Conservation (phyloP, 768 basidiomycete species). For the Termitomyces sp. region DNA sequence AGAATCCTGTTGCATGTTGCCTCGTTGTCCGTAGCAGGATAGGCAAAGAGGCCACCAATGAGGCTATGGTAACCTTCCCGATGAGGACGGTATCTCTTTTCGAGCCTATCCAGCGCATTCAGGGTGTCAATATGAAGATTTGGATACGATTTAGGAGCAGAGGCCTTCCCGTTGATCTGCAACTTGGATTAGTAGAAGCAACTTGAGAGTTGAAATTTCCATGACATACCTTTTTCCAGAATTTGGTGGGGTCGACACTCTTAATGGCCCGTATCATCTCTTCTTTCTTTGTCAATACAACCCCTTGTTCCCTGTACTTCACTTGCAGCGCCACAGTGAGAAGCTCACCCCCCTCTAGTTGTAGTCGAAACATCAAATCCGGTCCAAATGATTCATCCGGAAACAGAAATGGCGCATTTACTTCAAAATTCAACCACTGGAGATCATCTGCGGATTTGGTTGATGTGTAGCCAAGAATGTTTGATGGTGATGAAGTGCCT, state of each 20-base stretch:
- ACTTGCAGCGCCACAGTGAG: slow-evolving; percentile 7
- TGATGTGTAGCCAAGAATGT: neutral
- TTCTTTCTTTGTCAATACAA: neutral
- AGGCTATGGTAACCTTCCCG: neutral
- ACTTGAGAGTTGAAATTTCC: no score
- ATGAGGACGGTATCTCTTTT: no score
- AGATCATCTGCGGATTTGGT: neutral
- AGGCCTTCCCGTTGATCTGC: neutral
- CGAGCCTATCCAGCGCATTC: neutral
- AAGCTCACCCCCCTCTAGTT: neutral
- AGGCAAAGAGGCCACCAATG: neutral
- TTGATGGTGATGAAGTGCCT: slow-evolving; percentile 1
- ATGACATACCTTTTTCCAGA: neutral
- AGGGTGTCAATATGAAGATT: neutral
- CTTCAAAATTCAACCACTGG: neutral
- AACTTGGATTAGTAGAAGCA: neutral
- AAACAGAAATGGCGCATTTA: slow-evolving; percentile 7
- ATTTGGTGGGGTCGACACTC: neutral
- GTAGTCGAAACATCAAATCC: slow-evolving; percentile 4
- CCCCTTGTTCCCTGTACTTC: neutral
- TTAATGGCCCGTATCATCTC: neutral
- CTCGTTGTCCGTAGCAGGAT: neutral
- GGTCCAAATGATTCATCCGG: slow-evolving; percentile 4
- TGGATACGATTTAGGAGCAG: neutral
- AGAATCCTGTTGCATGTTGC: neutral